Evolutionary conservation across 2,329 filamentous ascomycete genomes (phyloP), one percentile per base, ranked within the genome.

Genomic region (Arachnomyces sp.): DNA sequence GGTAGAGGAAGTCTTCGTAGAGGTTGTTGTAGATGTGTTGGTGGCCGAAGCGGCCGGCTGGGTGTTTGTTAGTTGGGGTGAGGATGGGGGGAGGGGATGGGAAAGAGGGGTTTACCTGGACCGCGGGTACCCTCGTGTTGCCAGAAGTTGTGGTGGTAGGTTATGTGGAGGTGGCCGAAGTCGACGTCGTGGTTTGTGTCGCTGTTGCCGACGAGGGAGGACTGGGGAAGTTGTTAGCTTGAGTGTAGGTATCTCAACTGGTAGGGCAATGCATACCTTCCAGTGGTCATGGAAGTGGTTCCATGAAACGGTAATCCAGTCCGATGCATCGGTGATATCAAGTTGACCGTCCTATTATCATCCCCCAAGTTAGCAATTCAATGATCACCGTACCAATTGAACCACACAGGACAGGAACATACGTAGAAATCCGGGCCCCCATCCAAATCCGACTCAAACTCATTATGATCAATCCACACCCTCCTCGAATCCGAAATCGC

Each of bases 111-210:
- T 4, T 31, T 38, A 38, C 36, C 38, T 1, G 69, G 69, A 0
- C 67, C 68, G 6, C 69, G 62, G 0, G 69, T 73, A 33, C 68
- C 68, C 41, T 58, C 52, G 44, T 70, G 66, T 15, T 52, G 49
- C 67, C 65, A 72, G 53, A 67, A 58, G 56, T 73, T 73, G 51
- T 73, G 67, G 49, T 72, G 68, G 45, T 71, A 72, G 0, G 66
- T 71, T 40, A 73, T 49, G 49, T 68, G 68, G 5, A 73, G 59
- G 37, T 67, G 57, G 4, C 67, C 67, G 2, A 44, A 57, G 49
- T 69, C 68, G 14, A 66, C 49, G 28, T 63, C 62, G 33, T 65
- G 61, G 38, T 68, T 55, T 1, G 46, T 45, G 31, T 59, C 58
- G 28, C 58, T 55, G 53, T 68, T 69, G 6, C 67, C 68, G 3